Percentiles rank a stretch among this genome's conserved stretches.
phyloP scores from a whole-genome alignment of 108 stramenopile genomes.

The Mayamaea pseudoterrestris region DNA sequence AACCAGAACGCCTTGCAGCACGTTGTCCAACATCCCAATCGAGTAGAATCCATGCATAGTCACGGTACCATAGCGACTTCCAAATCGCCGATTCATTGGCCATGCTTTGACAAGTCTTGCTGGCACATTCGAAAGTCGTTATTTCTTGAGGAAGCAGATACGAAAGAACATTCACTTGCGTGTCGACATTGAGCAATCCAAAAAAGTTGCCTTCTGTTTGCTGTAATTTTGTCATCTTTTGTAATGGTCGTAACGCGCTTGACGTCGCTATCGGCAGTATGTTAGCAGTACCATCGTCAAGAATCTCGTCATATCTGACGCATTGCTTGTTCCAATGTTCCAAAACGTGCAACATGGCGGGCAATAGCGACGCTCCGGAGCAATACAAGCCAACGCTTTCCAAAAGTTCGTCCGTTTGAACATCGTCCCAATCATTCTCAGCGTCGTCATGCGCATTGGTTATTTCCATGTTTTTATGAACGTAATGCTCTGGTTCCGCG shows the following conservation, averaged over 20 bases:
- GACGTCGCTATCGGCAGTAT: neutral
- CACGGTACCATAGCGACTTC: slow-evolving; percentile 57
- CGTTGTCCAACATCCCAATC: slow-evolving; percentile 52
- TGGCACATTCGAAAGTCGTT: slow-evolving; percentile 40
- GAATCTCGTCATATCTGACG: neutral
- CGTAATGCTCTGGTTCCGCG: slow-evolving; percentile 31
- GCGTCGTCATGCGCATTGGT: neutral
- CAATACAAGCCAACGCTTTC: slow-evolving; percentile 42
- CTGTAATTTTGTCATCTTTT: no score
- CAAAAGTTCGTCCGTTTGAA: slow-evolving; percentile 48
- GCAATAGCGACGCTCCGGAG: slow-evolving; percentile 10
- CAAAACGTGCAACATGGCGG: slow-evolving; percentile 10
- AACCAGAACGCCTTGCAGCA: slow-evolving; percentile 38
- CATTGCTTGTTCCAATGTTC: neutral
- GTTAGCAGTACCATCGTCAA: neutral
- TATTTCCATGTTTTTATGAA: slow-evolving; percentile 2
- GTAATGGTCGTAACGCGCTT: neutral
- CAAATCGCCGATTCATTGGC: slow-evolving; percentile 29
- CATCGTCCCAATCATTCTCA: slow-evolving; percentile 12
- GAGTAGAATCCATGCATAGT: slow-evolving; percentile 57
- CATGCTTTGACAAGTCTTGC: slow-evolving; percentile 9
- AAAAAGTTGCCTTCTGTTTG: neutral
- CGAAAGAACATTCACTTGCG: slow-evolving; percentile 48
- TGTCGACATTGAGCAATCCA: slow-evolving; percentile 33
- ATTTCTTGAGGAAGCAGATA: slow-evolving; percentile 63